Evolutionary conservation across 257 asterid species (phyloP).

Genomic region (Lantana camara): DNA sequence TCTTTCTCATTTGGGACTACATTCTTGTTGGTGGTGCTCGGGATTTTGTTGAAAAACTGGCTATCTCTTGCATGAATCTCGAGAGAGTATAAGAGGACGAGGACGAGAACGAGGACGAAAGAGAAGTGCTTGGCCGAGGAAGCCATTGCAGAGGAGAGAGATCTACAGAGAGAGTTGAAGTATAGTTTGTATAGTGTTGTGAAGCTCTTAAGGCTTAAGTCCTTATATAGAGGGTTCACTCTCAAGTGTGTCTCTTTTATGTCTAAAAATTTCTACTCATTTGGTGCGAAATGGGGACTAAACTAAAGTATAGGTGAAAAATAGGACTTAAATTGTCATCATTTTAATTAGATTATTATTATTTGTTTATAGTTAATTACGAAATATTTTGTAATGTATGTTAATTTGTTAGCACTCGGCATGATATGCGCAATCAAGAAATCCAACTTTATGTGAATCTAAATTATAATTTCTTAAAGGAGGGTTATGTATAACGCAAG

Average conservation of each 20-base stretch:
- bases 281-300: slow-evolving; percentile 48
- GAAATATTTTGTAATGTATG: too few species aligned
- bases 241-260: slow-evolving; percentile 15
- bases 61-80: slow-evolving; percentile 71
- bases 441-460: slow-evolving; percentile 14
- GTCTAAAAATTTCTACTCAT: slow-evolving; percentile 36
- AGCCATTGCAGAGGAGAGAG: slow-evolving; percentile 46
- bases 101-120: slow-evolving; percentile 44
- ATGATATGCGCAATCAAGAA: slow-evolving; percentile 10
- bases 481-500: slow-evolving; percentile 23
- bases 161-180: slow-evolving; percentile 15
- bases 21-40: slow-evolving; percentile 38
- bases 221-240: slow-evolving; percentile 48
- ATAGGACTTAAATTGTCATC: slow-evolving; percentile 18
- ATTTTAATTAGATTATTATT: too few species aligned
- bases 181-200: slow-evolving; percentile 26
- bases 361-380: too few species aligned
- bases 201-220: slow-evolving; percentile 25
- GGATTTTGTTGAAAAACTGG: slow-evolving; percentile 78
- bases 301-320: slow-evolving; percentile 32
- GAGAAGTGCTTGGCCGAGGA: slow-evolving; percentile 38
- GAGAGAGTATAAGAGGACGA: slow-evolving; percentile 40
- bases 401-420: slow-evolving; percentile 10
- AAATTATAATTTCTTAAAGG: not conserved
- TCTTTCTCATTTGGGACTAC: slow-evolving; percentile 35